Evolutionary conservation across 2,329 filamentous ascomycete genomes (phyloP).

Genomic region (Ceratocystiopsis minuta): DNA sequence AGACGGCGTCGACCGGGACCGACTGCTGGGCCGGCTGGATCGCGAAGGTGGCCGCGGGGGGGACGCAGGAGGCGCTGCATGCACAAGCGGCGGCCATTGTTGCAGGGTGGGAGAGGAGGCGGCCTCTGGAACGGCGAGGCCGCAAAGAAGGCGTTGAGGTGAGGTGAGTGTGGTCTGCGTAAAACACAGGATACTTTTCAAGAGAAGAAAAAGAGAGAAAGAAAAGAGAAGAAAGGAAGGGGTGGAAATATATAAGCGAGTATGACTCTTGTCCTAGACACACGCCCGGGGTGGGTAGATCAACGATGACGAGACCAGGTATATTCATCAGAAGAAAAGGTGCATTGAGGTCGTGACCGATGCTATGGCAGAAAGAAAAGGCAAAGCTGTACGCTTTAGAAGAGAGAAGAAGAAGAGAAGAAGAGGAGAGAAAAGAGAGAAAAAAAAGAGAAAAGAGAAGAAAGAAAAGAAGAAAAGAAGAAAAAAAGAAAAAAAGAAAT

Average conservation of each 20-base stretch:
- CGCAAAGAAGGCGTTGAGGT: not conserved
- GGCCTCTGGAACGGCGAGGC: conserved; percentile 7
- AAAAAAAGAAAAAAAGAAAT: not conserved
- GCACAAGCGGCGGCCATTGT: conserved; percentile 8
- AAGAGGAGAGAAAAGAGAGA: not conserved
- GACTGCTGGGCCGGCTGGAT: conserved; percentile 4
- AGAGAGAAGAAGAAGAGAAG: not conserved
- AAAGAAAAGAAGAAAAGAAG: not conserved
- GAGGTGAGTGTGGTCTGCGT: too few relatives aligned
- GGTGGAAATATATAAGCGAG: too few relatives aligned
- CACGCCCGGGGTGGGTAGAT: too few relatives aligned
- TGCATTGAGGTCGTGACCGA: too few relatives aligned
- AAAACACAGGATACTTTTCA: too few relatives aligned
- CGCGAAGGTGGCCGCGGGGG: conserved; percentile 1
- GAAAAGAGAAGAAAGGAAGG: not conserved
- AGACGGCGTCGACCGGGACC: conserved; percentile 4
- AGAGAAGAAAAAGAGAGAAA: not conserved
- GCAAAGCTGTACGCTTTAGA: too few relatives aligned
- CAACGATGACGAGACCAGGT: too few relatives aligned
- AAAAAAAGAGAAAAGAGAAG: not conserved
- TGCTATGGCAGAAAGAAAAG: too few relatives aligned
- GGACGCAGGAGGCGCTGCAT: conserved; percentile 1
- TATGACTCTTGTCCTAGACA: too few relatives aligned
- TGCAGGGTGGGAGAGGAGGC: conserved; percentile 6
- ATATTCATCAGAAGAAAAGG: not conserved